A percentile compares a stretch with the other conserved stretches of the same genome.
Evolutionary conservation across 805 yeast species (phyloP).

Genomic region (Kazachstania psychrophila): DNA sequence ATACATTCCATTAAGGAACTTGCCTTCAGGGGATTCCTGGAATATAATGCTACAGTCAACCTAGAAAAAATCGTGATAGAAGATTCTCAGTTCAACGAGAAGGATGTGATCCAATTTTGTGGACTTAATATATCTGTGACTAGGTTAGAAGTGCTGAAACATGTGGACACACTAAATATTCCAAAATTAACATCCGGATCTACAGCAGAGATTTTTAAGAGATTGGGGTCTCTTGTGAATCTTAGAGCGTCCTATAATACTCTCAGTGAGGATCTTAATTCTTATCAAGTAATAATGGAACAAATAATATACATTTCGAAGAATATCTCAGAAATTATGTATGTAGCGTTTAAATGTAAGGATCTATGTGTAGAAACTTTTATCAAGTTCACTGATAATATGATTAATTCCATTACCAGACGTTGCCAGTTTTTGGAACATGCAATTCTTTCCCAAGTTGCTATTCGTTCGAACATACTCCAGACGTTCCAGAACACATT

Average conservation of each 20-base stretch:
- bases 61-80: conserved; percentile 31
- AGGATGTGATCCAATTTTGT: conserved; percentile 31
- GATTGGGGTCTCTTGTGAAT: conserved; percentile 23
- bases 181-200: conserved; percentile 10
- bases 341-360: conserved; percentile 3
- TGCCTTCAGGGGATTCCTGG: conserved; percentile 33
- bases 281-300: conserved; percentile 1
- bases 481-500: neutral
- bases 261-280: conserved; percentile 18
- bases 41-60: conserved; percentile 36
- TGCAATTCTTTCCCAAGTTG: too few species aligned
- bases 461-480: neutral
- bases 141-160: conserved; percentile 32
- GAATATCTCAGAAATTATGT: conserved; percentile 4
- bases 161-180: conserved; percentile 13
- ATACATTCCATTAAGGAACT: conserved; percentile 27
- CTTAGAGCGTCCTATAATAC: conserved; percentile 29
- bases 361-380: neutral
- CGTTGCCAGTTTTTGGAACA: neutral
- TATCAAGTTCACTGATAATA: neutral
- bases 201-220: conserved; percentile 16
- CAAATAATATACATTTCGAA: conserved; percentile 6
- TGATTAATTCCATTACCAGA: neutral
- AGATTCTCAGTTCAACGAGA: conserved; percentile 15
- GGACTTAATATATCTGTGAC: conserved; percentile 33